Evolutionary conservation across 2,329 filamentous ascomycete genomes (phyloP).

Genomic region (Ascochyta pisi): DNA sequence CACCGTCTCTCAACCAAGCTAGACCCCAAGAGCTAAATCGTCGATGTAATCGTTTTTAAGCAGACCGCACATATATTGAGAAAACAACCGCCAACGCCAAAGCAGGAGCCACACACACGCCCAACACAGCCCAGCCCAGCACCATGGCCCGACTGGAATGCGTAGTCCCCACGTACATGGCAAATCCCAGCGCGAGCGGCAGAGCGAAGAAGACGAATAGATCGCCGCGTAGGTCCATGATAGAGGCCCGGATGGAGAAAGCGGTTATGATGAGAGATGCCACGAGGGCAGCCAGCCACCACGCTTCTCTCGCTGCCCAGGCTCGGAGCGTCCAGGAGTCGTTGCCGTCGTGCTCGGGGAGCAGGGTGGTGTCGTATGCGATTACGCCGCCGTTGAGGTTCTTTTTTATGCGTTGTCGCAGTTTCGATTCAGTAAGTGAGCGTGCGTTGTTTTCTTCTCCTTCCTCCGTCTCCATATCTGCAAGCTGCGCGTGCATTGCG

Average conservation of each 20-base stretch:
- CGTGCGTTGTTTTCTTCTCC: not conserved
- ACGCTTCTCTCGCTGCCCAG: conserved; percentile 1
- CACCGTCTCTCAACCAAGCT: not conserved
- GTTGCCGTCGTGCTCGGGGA: not conserved
- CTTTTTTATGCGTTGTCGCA: not conserved
- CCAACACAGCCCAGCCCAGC: not conserved
- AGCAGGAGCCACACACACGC: conserved; percentile 5
- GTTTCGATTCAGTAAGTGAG: not conserved
- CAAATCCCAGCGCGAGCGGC: conserved; percentile 3
- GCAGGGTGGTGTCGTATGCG: not conserved
- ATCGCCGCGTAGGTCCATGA: not conserved
- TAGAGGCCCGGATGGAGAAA: not conserved
- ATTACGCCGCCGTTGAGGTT: conserved; percentile 25
- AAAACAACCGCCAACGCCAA: not conserved
- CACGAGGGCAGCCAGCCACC: not conserved
- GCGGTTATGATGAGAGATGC: not conserved
- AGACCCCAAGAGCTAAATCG: too few relatives aligned
- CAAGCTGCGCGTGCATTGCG: conserved; percentile 21
- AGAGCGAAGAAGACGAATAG: not conserved
- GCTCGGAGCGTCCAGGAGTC: not conserved
- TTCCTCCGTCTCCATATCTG: too few relatives aligned
- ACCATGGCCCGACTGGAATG: conserved; percentile 7
- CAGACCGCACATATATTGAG: not conserved
- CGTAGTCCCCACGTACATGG: conserved; percentile 8
- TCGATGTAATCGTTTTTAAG: too few relatives aligned